Evolutionary conservation across 495 filamentous ascomycete genomes (phyloP).

Genomic region (Tuber melanosporum): DNA sequence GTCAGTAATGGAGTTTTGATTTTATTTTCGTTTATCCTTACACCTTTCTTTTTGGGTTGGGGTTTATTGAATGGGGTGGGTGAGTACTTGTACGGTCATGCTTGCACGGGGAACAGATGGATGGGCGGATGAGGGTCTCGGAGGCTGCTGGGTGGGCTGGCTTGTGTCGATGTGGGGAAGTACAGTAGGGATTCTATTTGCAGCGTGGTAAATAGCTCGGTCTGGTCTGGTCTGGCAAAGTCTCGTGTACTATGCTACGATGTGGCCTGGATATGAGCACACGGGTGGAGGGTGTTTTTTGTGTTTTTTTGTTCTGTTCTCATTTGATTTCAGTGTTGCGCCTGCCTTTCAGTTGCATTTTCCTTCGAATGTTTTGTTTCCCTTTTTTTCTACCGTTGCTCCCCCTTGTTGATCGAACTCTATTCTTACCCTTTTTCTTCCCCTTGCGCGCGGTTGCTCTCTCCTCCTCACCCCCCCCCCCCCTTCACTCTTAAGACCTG

Average conservation of each 20-base stretch:
- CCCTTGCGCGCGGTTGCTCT: background rate
- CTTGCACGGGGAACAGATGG: background rate
- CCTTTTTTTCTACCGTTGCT: background rate
- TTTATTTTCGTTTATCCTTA: slow-evolving; percentile 5
- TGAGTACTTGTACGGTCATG: background rate
- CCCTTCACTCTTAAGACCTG: background rate
- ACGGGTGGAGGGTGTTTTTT: background rate
- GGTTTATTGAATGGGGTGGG: background rate
- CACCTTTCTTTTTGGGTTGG: slow-evolving; percentile 1
- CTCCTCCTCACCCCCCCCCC: background rate
- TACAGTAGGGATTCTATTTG: background rate
- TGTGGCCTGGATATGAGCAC: background rate
- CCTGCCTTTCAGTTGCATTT: background rate
- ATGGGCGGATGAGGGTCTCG: background rate
- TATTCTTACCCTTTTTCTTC: background rate
- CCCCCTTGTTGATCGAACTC: background rate
- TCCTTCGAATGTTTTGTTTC: background rate
- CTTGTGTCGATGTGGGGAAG: background rate
- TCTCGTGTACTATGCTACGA: background rate
- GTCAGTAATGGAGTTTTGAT: slow-evolving; percentile 3
- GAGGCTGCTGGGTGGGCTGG: background rate
- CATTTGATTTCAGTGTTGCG: background rate
- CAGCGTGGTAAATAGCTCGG: background rate
- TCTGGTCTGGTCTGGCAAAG: background rate
- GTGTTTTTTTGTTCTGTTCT: background rate